A percentile compares a stretch with the other conserved stretches of the same genome.
phyloP scores from a whole-genome alignment of 2,329 filamentous ascomycete species.

The Amylocarpus encephaloides region DNA sequence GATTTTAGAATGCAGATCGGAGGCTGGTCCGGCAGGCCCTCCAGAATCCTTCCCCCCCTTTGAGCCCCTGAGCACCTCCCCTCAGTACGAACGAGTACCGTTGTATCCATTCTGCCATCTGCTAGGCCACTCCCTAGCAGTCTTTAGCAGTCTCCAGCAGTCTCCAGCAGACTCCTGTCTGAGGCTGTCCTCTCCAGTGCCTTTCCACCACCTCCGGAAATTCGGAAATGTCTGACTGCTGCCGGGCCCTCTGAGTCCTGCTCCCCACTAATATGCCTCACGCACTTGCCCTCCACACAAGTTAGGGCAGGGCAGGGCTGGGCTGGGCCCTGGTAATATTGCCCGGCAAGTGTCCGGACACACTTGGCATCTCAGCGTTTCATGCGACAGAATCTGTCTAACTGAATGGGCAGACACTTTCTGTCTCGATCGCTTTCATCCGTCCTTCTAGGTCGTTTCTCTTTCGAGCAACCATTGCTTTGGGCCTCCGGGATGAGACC shows the following conservation, averaged over 20 bases:
- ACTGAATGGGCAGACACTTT: background rate
- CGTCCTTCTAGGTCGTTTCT: background rate
- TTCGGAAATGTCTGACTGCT: background rate
- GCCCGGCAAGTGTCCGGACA: background rate
- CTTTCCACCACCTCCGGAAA: background rate
- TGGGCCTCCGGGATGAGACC: background rate
- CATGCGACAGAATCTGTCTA: background rate
- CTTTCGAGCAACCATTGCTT: background rate
- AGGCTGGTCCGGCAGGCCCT: background rate
- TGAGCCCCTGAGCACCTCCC: background rate
- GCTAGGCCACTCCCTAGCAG: too few species aligned
- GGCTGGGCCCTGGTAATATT: background rate
- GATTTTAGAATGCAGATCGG: background rate
- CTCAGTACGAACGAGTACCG: background rate
- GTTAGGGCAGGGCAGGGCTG: background rate
- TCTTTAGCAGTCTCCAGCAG: too few species aligned
- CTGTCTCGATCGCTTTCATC: background rate
- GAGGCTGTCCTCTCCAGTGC: too few species aligned
- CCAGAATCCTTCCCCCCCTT: too few species aligned
- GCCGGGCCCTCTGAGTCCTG: background rate
- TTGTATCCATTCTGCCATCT: too few species aligned
- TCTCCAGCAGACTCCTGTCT: too few species aligned
- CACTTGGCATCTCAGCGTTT: background rate
- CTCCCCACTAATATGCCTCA: background rate
- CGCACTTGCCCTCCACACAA: background rate